phyloP scores from a whole-genome alignment of 805 yeast genomes.

The Candida stauntonica region DNA sequence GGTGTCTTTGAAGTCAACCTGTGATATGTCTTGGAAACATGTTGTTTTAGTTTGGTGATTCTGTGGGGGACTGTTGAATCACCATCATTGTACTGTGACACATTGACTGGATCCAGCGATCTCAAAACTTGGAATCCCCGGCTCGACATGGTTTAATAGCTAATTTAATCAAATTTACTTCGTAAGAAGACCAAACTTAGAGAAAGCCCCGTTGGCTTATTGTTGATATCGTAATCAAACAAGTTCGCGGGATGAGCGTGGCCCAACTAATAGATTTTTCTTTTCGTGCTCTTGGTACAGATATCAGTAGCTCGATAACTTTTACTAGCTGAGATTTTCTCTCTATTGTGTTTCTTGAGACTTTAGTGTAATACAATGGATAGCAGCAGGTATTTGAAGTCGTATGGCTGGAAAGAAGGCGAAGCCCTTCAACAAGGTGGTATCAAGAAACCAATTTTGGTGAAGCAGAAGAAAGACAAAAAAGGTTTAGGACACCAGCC shows the following conservation, averaged over 20 bases:
- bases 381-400: conserved; percentile 62
- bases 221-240: too few species aligned
- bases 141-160: too few species aligned
- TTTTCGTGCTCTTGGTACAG: too few species aligned
- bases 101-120: neutral
- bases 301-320: too few species aligned
- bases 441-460: conserved; percentile 76
- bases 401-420: conserved; percentile 92
- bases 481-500: conserved; percentile 82
- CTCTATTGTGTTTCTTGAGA: neutral
- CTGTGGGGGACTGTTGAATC: neutral
- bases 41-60: neutral
- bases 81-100: neutral
- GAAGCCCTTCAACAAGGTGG: conserved; percentile 81
- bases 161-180: too few species aligned
- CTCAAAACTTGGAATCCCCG: neutral
- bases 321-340: neutral
- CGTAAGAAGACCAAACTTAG: too few species aligned
- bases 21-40: neutral
- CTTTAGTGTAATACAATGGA: conserved; percentile 46
- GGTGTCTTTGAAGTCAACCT: neutral
- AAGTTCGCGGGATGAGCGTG: conserved; percentile 12
- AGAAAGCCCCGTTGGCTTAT: too few species aligned
- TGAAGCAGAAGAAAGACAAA: conserved; percentile 83
- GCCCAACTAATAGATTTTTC: conserved; percentile 4